Base-by-base conservation (phyloP, 164 flowering plant genomes). In the Aristolochia contorta region DNA sequence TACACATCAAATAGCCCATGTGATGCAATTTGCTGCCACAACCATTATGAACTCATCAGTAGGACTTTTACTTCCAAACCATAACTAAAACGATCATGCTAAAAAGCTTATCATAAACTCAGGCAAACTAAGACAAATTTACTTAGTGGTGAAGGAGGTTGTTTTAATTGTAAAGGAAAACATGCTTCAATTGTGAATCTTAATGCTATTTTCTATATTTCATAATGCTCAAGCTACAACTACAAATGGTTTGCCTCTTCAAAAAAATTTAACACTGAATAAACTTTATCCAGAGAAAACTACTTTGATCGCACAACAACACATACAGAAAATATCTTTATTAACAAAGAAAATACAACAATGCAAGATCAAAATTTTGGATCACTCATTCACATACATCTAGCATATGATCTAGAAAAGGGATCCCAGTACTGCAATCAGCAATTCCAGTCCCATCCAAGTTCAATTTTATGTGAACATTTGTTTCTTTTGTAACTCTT, bases 401-500 rank as follows among this genome's bases (percentile, higher is more conserved):
- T 54, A 94, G 65, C 97, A 94, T 94, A 73, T 94, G 99, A 79
- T 94, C 93, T 24, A 91, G 87, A 71, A 94, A 94, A 4, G 95
- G 96, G 47, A 94, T 86, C 6, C 93, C 85, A 53, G 96, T 84
- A 60, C 57, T 63, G 64, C 77, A 75, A 24, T 91, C 83, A 20
- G 97, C 73, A 33, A 79, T 67, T 19, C 97, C 95, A 2, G 83
- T 66, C 47, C 96, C 99, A 74, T 94, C 99, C 78, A 93, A 74
- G 69, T 85, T 80, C 10, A 94, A 59, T 65, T 77, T 83, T 57
- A 94, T 96, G 16, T 57, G 63, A 16, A 94, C 96, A 75, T 91
- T 77, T 0, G 97, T 94, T 69, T 94, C 97, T 59, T 85, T 88
- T 0, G 97, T 94, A 45, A 79, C 86, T 66, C 97, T 85, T 62